Evolutionary conservation across 2,329 filamentous ascomycete genomes (phyloP).

Genomic region (Colletotrichum lentis): DNA sequence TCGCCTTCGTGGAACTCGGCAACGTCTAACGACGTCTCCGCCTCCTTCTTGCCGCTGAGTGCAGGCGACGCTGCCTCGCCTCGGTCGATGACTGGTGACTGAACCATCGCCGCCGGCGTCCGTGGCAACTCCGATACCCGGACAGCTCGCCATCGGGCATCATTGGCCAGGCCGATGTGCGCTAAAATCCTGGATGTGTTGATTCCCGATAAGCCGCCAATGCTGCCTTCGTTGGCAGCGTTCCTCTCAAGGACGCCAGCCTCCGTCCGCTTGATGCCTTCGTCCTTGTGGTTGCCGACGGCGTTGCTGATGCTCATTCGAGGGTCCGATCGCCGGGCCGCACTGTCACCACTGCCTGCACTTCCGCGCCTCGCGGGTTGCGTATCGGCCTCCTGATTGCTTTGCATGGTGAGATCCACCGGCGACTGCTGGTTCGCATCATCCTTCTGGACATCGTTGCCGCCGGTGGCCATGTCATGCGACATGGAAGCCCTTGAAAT

Average conservation of each 20-base stretch:
- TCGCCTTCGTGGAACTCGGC: constrained; percentile 25
- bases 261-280: not conserved
- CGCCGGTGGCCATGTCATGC: not conserved
- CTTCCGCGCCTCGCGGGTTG: not conserved
- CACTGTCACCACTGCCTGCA: constrained; percentile 19
- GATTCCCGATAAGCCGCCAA: constrained; percentile 15
- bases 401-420: not conserved
- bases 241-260: not conserved
- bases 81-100: constrained; percentile 10
- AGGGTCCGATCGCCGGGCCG: constrained; percentile 21
- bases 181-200: constrained; percentile 25
- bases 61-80: constrained; percentile 26
- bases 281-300: constrained; percentile 9
- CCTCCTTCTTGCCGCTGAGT: constrained; percentile 4
- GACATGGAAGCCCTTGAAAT: constrained; percentile 3
- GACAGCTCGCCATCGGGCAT: constrained; percentile 33
- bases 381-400: constrained; percentile 1
- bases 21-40: constrained; percentile 23
- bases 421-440: constrained; percentile 16
- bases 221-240: not conserved
- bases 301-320: constrained; percentile 34
- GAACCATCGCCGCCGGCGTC: constrained; percentile 1
- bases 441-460: not conserved
- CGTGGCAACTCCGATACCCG: constrained; percentile 32
- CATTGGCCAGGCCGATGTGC: constrained; percentile 5